Evolutionary conservation across 306 rosid species (phyloP).

Genomic region (Cucurbita moschata): DNA sequence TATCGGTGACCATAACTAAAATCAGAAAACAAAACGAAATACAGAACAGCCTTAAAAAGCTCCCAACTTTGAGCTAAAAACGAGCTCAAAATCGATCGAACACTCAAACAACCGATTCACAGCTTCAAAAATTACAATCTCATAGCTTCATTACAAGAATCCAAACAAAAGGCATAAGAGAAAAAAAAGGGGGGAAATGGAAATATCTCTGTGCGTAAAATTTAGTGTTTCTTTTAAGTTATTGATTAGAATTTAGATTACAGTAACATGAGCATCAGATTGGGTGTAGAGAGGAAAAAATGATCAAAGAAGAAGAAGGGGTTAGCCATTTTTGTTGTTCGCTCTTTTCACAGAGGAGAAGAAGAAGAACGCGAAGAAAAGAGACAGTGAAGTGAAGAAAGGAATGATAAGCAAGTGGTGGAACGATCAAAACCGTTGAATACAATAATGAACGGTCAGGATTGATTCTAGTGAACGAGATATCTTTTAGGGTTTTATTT

Average conservation of each 20-base stretch:
- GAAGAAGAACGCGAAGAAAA: not conserved
- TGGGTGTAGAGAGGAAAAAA: slow-evolving; percentile 9
- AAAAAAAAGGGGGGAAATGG: not conserved
- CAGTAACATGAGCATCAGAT: slow-evolving; percentile 20
- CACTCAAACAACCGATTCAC: not conserved
- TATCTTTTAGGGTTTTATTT: slow-evolving; percentile 51
- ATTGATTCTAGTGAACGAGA: slow-evolving; percentile 11
- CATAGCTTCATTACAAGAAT: slow-evolving; percentile 2
- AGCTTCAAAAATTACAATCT: not conserved
- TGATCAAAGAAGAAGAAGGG: slow-evolving; percentile 5
- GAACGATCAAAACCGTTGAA: slow-evolving; percentile 28
- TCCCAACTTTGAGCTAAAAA: slow-evolving; percentile 23
- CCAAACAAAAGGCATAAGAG: not conserved
- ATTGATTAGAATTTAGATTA: slow-evolving; percentile 9
- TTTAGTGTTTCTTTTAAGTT: not conserved
- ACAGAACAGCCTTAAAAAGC: slow-evolving; percentile 24
- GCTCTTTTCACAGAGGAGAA: slow-evolving; percentile 8
- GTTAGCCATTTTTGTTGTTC: slow-evolving; percentile 27
- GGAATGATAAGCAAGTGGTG: slow-evolving; percentile 45
- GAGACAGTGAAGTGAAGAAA: slow-evolving; percentile 26
- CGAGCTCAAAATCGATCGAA: slow-evolving; percentile 12
- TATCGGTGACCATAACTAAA: slow-evolving; percentile 48
- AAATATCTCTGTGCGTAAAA: slow-evolving; percentile 4
- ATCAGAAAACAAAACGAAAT: not conserved
- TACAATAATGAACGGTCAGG: slow-evolving; percentile 13